Evolutionary conservation across 208 protist genomes (phyloP).

Genomic region (Leishmania tarentolae): DNA sequence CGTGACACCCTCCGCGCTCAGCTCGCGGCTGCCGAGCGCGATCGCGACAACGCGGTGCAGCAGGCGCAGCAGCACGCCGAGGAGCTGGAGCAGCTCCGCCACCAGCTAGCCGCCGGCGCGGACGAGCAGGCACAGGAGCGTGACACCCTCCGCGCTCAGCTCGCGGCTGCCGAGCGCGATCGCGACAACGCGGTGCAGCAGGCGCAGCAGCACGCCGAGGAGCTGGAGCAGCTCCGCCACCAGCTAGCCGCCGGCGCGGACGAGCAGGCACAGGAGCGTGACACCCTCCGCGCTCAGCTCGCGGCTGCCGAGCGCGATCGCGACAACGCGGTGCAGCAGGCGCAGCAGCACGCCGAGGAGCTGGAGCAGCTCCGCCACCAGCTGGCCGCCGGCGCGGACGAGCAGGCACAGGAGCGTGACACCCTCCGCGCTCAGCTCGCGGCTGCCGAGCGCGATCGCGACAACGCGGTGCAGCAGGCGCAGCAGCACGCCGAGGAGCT

Average conservation of each 20-base stretch:
- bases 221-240: background rate
- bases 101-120: background rate
- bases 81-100: background rate
- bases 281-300: background rate
- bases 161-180: background rate
- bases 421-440: background rate
- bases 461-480: background rate
- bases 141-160: background rate
- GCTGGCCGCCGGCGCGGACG: background rate
- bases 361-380: background rate
- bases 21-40: too few species aligned
- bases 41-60: conserved; percentile 80
- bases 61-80: too few species aligned
- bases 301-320: background rate
- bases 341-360: background rate
- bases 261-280: background rate
- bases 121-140: background rate
- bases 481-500: background rate
- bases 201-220: background rate
- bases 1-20: too few species aligned
- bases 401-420: background rate
- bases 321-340: background rate
- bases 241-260: background rate
- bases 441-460: background rate
- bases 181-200: conserved; percentile 3